phyloP scores from a whole-genome alignment of 2,329 filamentous ascomycete genomes.

The Exophiala lecanii-corni region DNA sequence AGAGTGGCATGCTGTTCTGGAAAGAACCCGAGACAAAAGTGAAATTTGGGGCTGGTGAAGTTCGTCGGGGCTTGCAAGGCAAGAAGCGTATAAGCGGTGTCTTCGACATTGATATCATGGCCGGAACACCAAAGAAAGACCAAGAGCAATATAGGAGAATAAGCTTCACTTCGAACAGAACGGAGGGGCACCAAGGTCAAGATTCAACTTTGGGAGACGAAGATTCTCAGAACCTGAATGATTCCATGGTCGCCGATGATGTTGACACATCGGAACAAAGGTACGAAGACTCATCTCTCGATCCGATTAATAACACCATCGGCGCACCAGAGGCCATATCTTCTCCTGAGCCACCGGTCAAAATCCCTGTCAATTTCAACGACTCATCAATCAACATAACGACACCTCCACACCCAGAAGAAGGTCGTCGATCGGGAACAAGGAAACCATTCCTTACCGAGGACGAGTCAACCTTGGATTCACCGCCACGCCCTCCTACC shows the following conservation, averaged over 20 bases:
- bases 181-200: neutral
- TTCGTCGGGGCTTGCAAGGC: constrained; percentile 12
- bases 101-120: constrained; percentile 25
- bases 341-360: constrained; percentile 10
- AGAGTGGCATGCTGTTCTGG: constrained; percentile 21
- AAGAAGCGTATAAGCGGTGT: constrained; percentile 16
- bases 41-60: constrained; percentile 18
- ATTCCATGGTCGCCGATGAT: neutral
- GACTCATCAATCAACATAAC: constrained; percentile 14
- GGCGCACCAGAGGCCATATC: neutral
- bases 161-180: neutral
- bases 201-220: neutral
- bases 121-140: constrained; percentile 16
- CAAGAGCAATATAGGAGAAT: neutral
- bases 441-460: neutral
- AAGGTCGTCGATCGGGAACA: too few species aligned
- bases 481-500: constrained; percentile 20
- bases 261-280: neutral
- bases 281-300: neutral
- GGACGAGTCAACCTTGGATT: neutral
- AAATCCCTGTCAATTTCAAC: constrained; percentile 20
- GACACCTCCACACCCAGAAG: constrained; percentile 10
- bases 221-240: neutral
- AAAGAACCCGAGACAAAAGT: constrained; percentile 13
- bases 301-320: constrained; percentile 2